These are phyloP conservation scores for Petunia secreta DNA, from an alignment of 257 asterid genomes.

Conservation along the genomic window DNA sequence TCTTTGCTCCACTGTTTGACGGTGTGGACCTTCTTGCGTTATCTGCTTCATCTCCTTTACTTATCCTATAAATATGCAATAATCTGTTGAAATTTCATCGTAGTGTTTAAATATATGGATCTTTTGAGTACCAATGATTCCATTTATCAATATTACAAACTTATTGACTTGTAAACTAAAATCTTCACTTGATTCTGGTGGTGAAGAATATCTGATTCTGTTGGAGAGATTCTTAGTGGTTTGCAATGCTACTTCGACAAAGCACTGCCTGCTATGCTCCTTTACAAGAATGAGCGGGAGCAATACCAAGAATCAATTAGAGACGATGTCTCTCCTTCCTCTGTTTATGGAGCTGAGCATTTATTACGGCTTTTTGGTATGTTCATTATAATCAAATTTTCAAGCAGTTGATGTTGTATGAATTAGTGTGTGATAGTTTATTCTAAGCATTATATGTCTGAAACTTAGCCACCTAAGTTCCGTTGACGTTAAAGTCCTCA, in stretches of 20 bases:
- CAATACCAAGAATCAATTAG: conserved; percentile 51
- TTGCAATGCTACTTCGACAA: conserved; percentile 67
- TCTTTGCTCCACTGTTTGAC: background rate
- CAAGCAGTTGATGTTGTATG: conserved; percentile 18
- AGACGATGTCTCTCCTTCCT: conserved; percentile 55
- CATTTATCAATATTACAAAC: background rate
- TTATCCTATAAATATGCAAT: background rate
- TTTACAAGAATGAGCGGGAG: conserved; percentile 69
- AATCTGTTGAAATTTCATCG: background rate
- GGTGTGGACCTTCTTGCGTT: background rate
- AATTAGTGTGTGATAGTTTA: background rate
- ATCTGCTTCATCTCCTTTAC: conserved; percentile 5
- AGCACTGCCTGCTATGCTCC: conserved; percentile 68
- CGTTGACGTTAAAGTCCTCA: conserved; percentile 20
- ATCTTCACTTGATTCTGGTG: conserved; percentile 30
- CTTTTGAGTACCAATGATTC: background rate
- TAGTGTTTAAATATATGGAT: background rate
- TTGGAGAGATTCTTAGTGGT: conserved; percentile 58
- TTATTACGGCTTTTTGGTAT: conserved; percentile 77
- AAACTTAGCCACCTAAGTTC: background rate
- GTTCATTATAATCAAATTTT: conserved; percentile 20
- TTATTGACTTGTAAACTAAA: background rate
- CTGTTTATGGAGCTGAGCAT: conserved; percentile 82
- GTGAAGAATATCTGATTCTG: conserved; percentile 55
- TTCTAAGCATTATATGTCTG: background rate